Base-by-base conservation (phyloP, 495 filamentous ascomycete genomes). In the Aspergillus cristatus region DNA sequence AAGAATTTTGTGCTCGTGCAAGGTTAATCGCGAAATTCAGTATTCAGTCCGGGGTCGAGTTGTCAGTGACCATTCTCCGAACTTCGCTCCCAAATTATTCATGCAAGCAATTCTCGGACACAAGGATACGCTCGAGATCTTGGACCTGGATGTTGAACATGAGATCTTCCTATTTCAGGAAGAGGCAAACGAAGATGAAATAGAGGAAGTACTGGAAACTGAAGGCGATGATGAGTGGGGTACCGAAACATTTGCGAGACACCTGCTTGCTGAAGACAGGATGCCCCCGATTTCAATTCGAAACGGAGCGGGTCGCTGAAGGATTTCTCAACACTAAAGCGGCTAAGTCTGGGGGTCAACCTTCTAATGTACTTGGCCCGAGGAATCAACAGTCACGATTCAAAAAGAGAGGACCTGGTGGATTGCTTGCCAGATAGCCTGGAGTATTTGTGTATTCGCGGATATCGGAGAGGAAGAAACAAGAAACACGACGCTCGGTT, bases 71-170 rank as follows among this genome's bases (percentile, higher is more conserved):
- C 32, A 36, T 5, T 25, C 15, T 16, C 18, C 33, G n/a, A 15
- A 14, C 0, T 45, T 56, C 38, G 44, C 46, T 26, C 20, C 44
- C 18, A 51, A 50, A 15, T 38, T 46, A 12, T 40, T 60, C 17
- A 41, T 56, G 32, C 48, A 50, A 28, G 33, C 47, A 1, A 24
- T 55, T 8, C 43, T 43, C 7, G 7, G 31, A 1, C 50, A 58
- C 37, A 52, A 48, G 14, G 37, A 47, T 1, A 56, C 50, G 7
- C 36, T 62, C 13, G 50, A 58, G 17, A 29, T 44, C 1, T 40
- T 61, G 2, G 43, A 62, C 33, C 16, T 62, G 1, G 53, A 58
- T 34, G 29, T 43, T 6, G 50, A 53, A 8, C 26, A 37, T 3
- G 14, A 40, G 14, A 28, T 33, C 4, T 14, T 12, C 20, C 5